Evolutionary conservation across 257 asterid species (phyloP), one percentile per base, ranked within the genome.

Genomic region (Capsicum baccatum): DNA sequence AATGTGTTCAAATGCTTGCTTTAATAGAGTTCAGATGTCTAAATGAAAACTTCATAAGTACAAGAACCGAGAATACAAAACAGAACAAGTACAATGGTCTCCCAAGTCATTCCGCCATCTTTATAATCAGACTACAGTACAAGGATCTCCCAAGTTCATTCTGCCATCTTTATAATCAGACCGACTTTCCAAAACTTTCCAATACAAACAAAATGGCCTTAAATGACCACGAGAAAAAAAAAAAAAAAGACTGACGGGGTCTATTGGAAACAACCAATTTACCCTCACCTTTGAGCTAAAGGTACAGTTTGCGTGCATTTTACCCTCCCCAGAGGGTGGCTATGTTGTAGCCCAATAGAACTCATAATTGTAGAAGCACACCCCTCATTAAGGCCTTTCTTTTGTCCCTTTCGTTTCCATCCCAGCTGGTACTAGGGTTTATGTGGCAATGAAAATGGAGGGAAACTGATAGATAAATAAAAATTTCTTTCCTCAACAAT

Each of bases 401-500:
- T 11, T 73, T 73, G 35, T 71, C 6, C 17, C 5, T n/a, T 48
- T 12, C 2, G 10, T 13, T 66, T 6, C n/a, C 47, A 4, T 35
- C 12, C 44, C 60, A 48, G 80, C 60, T 48, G n/a, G 44, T 74
- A 13, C 60, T 21, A 48, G 8, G 42, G 62, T 4, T 50, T 44
- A 74, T 50, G 81, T 54, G 47, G 81, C 64, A 54, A 78, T 4
- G 66, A 33, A 33, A 8, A 14, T 19, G 55, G 39, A 37, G 59
- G 44, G 37, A 13, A 54, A 78, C 26, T 54, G 26, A 8, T 54
- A 35, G 26, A 15, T 33, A 54, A 78, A 35, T 16, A 55, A 54
- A 78, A 78, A 14, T 14, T 54, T 78, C 64, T 55, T 78, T 78
- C 50, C 82, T 54, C 82, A 78, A 78, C 64, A 33, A 78, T 26